Percentiles rank a stretch among this genome's conserved stretches.
phyloP scores from a whole-genome alignment of 306 rosid species.

The Vigna reflexopilosa region DNA sequence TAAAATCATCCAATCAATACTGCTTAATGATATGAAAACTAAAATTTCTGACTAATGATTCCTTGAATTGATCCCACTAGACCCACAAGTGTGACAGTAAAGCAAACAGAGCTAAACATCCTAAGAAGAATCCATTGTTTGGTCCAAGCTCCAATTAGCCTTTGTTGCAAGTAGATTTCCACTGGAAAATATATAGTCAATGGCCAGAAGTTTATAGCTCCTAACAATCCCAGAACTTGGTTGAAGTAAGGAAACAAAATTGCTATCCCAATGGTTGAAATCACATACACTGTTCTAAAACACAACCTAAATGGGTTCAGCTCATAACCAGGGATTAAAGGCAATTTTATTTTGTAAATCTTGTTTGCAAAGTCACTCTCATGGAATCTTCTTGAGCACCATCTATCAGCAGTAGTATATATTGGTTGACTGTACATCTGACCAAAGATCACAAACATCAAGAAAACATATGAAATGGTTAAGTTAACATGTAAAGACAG shows the following conservation, averaged over 20 bases:
- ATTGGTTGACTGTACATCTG: conserved; percentile 71
- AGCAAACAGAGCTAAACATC: conserved; percentile 18
- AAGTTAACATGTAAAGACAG: neutral
- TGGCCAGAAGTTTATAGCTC: conserved; percentile 79
- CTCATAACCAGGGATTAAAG: conserved; percentile 51
- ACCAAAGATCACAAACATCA: neutral
- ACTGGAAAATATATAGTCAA: conserved; percentile 72
- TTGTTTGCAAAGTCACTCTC: conserved; percentile 56
- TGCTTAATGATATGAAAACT: too few species aligned
- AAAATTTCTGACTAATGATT: conserved; percentile 15
- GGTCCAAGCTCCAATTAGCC: conserved; percentile 61
- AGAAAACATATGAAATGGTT: too few species aligned
- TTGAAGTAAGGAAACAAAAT: conserved; percentile 75
- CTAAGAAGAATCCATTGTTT: conserved; percentile 60
- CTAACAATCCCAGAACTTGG: conserved; percentile 69
- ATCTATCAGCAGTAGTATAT: conserved; percentile 57
- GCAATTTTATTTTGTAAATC: conserved; percentile 50
- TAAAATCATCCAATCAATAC: too few species aligned
- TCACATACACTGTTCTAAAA: conserved; percentile 61
- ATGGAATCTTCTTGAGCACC: conserved; percentile 54
- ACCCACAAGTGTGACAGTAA: neutral
- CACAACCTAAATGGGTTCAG: conserved; percentile 57
- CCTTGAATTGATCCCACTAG: conserved; percentile 22
- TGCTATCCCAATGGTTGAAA: conserved; percentile 63
- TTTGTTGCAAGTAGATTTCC: conserved; percentile 71